Evolutionary conservation across 176 grass and related monocot genomes (phyloP), one percentile per base, ranked within the genome.

Genomic region (Puya raimondii): DNA sequence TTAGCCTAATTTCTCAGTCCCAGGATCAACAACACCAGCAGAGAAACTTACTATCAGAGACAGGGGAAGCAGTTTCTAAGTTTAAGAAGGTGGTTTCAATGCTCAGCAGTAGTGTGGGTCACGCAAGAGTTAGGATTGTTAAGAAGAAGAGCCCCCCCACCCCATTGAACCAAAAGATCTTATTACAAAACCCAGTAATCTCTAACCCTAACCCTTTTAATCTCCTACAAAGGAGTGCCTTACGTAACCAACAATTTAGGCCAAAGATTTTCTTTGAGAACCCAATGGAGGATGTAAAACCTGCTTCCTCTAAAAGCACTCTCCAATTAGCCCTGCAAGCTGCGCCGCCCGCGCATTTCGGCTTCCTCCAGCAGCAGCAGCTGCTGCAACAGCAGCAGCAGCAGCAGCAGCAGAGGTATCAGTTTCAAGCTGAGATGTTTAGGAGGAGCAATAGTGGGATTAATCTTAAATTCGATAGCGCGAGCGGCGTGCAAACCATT

Each of bases 381-480:
- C 70, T 49, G 63, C 33, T 57, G 15, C 47, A 53, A 14, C 86
- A 82, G 20, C 29, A 58, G 53, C 70, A 63, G 50, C 33, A 68
- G 15, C 48, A 53, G 48, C 86, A 80, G 20, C 84, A 91, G 33
- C 88, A 86, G 68, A 50, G 51, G 50, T 73, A 68, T 66, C 86
- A 85, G 66, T 63, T 54, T 42, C 89, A 87, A 65, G 80, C 90
- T n/a, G 79, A 93, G 71, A 85, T 91, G 64, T 88, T 86, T 66
- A 90, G 65, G 25, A 79, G 33, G 59, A 80, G 21, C 69, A 75
- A 22, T 59, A 80, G 68, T 66, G 58, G 54, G 51, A 67, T 72
- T 61, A 74, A 61, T 49, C 73, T 85, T 2, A 79, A 85, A 18
- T 80, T 85, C 76, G 77, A 76, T 27, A 67, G 49, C 58, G 59